A percentile compares a stretch with the other conserved stretches of the same genome.
Evolutionary conservation across 1,139 yeast genomes (phyloP).

Genomic region (Pichia sp.): DNA sequence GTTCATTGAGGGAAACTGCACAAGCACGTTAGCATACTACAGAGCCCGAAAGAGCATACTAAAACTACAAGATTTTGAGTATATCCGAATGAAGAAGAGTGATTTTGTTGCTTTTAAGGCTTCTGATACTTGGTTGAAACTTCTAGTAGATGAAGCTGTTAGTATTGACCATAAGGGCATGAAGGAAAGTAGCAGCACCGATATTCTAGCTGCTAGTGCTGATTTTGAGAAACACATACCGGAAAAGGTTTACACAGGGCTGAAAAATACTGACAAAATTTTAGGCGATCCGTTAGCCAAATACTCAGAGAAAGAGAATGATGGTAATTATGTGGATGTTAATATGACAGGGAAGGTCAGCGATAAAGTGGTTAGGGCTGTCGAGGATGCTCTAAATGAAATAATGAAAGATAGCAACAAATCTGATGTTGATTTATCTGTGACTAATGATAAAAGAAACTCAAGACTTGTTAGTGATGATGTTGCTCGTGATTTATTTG

Average conservation of each 20-base stretch:
- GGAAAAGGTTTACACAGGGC: not conserved
- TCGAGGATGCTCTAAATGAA: conserved; percentile 66
- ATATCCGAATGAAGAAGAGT: conserved; percentile 42
- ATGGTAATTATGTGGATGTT: conserved; percentile 21
- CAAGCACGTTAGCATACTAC: conserved; percentile 32
- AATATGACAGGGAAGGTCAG: conserved; percentile 32
- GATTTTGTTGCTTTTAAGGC: conserved; percentile 57
- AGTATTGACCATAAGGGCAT: conserved; percentile 16
- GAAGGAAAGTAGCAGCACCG: not conserved
- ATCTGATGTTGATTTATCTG: not conserved
- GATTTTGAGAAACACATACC: not conserved
- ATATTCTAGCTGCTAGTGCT: not conserved
- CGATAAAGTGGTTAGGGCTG: conserved; percentile 53
- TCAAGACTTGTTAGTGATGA: conserved; percentile 29
- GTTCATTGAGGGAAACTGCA: conserved; percentile 28
- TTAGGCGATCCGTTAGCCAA: conserved; percentile 31
- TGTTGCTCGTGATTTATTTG: conserved; percentile 39
- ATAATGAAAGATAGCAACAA: conserved; percentile 41
- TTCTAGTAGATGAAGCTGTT: conserved; percentile 38
- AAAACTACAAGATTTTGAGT: conserved; percentile 52
- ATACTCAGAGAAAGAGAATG: conserved; percentile 27
- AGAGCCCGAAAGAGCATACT: conserved; percentile 56
- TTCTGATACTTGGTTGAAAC: conserved; percentile 45
- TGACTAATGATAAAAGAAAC: conserved; percentile 20
- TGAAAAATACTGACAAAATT: conserved; percentile 18